phyloP scores from a whole-genome alignment of 2,329 filamentous ascomycete species.

The Exophiala sideris region DNA sequence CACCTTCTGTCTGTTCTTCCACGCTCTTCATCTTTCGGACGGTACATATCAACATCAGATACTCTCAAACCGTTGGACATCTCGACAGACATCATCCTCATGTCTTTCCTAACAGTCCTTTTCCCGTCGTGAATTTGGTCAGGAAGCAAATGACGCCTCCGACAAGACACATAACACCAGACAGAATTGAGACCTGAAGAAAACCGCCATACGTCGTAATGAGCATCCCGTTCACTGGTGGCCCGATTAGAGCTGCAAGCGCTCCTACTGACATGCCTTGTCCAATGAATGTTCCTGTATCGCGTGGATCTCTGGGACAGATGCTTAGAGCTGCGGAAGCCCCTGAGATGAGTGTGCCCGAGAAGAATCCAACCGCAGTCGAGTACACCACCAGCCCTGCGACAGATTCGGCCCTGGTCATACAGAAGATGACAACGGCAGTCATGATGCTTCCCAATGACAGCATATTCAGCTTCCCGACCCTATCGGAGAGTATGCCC shows the following conservation, averaged over 20 bases:
- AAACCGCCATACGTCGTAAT: constrained; percentile 43
- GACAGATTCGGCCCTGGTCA: constrained; percentile 58
- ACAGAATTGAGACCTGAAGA: constrained; percentile 37
- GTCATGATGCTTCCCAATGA: constrained; percentile 37
- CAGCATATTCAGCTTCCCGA: constrained; percentile 27
- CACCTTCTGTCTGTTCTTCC: too few relatives aligned
- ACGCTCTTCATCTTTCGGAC: too few relatives aligned
- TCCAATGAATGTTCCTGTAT: constrained; percentile 28
- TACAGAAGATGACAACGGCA: constrained; percentile 48
- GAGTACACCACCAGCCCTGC: constrained; percentile 47
- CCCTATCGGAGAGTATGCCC: constrained; percentile 31
- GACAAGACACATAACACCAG: constrained; percentile 35
- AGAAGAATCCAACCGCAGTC: constrained; percentile 65
- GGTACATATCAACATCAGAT: too few relatives aligned
- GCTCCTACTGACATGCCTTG: constrained; percentile 35
- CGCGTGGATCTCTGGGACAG: constrained; percentile 24
- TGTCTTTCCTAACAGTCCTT: neutral
- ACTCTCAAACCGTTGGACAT: neutral
- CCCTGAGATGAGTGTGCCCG: constrained; percentile 53
- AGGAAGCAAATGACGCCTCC: constrained; percentile 34
- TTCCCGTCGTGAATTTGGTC: neutral
- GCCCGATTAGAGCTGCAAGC: constrained; percentile 48
- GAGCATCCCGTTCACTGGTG: constrained; percentile 47
- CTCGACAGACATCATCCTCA: neutral
- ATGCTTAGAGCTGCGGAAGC: constrained; percentile 22